Base-by-base conservation (phyloP, 371 early-diverging fungal species). In the Phascolomyces articulosus region DNA sequence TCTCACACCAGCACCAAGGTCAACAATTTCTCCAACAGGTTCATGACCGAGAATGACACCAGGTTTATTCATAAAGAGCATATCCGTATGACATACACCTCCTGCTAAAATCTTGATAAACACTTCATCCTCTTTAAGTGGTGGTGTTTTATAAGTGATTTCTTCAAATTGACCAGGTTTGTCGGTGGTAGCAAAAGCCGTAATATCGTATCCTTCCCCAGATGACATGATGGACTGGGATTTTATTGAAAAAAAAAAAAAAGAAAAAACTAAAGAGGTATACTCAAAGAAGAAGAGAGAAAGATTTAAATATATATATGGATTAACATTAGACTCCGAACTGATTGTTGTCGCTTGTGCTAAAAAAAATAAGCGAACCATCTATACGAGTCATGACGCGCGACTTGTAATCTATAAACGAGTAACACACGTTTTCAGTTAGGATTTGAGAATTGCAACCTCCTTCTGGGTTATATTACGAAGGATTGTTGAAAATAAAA, bases 41-140 rank as follows among this genome's bases (percentile, higher is more conserved):
- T 87, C 87, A 49, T 87, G 85, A 1, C 87, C 87, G 27, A 80
- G 60, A 13, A 74, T 59, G 2, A 34, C 21, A 24, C 66, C 68
- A 4, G 70, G 69, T 28, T 55, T 57, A 23, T 65, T 56, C 49
- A 78, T 70, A 27, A 67, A 78, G 29, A 71, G 53, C 44, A 71
- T 69, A 34, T 85, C 87, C 11, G 85, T 84, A 63, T 75, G 80
- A 63, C 87, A 88, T 15, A 88, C 70, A 40, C 85, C 82, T 53
- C 83, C 83, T 16, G 85, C 80, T 40, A 69, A 27, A n/a, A 86
- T 73, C 27, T 85, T 75, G 55, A 86, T 69, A 0, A 72, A 68
- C 0, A 82, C 69, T 53, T 71, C 73, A 40, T 65, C 62, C 13
- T 54, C 59, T 16, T 62, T 63, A 2, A 73, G 55, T 2, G 58